Conservation (phyloP, 192 early-diverging fungal species). For the Pilobolus umbonatus region DNA sequence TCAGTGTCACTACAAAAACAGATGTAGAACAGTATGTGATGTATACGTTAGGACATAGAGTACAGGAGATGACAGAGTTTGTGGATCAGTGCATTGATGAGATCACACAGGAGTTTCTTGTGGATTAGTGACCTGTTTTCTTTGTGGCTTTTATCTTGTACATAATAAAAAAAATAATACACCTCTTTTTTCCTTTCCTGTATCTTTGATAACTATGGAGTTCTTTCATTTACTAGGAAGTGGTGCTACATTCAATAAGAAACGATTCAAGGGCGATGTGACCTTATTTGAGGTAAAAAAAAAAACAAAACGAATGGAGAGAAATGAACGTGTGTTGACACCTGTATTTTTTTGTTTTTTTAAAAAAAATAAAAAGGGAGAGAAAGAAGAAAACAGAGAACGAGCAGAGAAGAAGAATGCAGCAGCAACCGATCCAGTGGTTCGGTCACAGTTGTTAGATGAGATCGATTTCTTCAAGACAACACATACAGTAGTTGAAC, state of each 20-base stretch:
- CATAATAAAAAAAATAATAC: background rate
- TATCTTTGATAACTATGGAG: constrained; percentile 53
- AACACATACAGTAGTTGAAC: constrained; percentile 25
- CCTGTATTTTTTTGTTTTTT: background rate
- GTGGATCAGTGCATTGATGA: no score
- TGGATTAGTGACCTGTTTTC: no score
- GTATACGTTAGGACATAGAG: background rate
- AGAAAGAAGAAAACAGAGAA: constrained; percentile 3
- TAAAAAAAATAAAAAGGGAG: constrained; percentile 9
- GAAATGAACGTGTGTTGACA: background rate
- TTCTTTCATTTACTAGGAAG: constrained; percentile 82
- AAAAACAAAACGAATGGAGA: background rate
- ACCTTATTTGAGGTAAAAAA: constrained; percentile 69
- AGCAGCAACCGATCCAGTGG: constrained; percentile 17
- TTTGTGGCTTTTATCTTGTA: background rate
- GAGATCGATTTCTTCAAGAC: constrained; percentile 45
- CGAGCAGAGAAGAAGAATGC: constrained; percentile 7
- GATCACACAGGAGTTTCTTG: no score
- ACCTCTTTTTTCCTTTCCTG: background rate
- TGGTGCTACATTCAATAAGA: constrained; percentile 86
- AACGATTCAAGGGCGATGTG: constrained; percentile 75
- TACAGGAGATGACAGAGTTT: background rate
- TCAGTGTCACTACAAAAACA: constrained; percentile 27
- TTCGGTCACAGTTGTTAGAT: constrained; percentile 22
- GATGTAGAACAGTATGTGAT: no score